Conservation (phyloP, 495 filamentous ascomycete genomes). For the Neurospora sp. region DNA sequence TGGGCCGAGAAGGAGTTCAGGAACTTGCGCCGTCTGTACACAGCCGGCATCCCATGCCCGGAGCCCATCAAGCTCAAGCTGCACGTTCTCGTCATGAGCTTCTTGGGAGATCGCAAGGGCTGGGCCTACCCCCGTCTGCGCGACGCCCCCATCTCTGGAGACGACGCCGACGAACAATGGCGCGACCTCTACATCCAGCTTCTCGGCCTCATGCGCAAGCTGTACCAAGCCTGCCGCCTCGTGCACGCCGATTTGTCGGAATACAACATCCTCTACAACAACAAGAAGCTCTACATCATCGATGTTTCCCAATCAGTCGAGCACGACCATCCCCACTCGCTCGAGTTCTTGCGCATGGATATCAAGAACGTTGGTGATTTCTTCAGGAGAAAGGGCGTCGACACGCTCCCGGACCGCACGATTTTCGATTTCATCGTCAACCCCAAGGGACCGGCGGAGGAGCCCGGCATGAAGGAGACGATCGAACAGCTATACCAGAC, state of each 20-base stretch:
- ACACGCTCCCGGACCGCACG: constrained; percentile 60
- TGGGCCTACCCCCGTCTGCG: constrained; percentile 72
- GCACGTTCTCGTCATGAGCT: constrained; percentile 88
- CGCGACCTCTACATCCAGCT: constrained; percentile 69
- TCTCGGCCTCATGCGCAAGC: constrained; percentile 75
- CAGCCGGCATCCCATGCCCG: constrained; percentile 79
- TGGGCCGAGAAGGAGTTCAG: constrained; percentile 99
- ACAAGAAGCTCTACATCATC: constrained; percentile 78
- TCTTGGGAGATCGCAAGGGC: constrained; percentile 80
- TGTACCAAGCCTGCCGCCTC: constrained; percentile 82
- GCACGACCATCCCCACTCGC: constrained; percentile 82
- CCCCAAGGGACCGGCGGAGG: constrained; percentile 38
- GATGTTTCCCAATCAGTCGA: constrained; percentile 96
- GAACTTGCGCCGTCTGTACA: constrained; percentile 74
- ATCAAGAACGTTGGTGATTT: constrained; percentile 93
- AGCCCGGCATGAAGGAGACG: constrained; percentile 32
- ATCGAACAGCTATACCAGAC: constrained; percentile 39
- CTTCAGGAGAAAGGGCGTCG: constrained; percentile 75
- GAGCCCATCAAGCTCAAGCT: constrained; percentile 79
- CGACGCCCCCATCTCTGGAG: constrained; percentile 35
- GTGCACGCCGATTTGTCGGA: constrained; percentile 96
- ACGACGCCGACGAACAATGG: constrained; percentile 66
- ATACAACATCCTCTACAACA: constrained; percentile 91
- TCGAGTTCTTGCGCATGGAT: constrained; percentile 94
- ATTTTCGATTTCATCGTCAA: constrained; percentile 73